phyloP scores from a whole-genome alignment of 2,329 filamentous ascomycete species.

The Diaporthe destruens region DNA sequence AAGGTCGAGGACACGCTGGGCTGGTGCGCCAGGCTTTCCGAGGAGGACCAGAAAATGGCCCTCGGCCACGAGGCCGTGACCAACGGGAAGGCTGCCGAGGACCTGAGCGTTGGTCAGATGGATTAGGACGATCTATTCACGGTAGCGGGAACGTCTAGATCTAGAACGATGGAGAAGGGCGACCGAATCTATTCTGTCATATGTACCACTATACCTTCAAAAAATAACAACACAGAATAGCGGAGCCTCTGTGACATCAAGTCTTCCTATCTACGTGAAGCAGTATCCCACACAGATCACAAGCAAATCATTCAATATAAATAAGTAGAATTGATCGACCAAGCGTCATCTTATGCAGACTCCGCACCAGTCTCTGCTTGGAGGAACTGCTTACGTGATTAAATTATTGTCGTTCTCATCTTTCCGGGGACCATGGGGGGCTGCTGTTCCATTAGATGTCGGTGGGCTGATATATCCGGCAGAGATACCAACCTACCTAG shows the following conservation, averaged over 20 bases:
- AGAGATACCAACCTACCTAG: too few relatives aligned
- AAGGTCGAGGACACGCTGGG: constrained; percentile 81
- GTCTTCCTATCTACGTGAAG: too few relatives aligned
- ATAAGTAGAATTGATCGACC: too few relatives aligned
- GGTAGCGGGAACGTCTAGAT: neutral
- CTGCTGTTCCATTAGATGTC: neutral
- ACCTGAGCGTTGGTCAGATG: constrained; percentile 51
- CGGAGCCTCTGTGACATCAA: too few relatives aligned
- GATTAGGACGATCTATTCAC: constrained; percentile 45
- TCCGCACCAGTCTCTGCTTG: too few relatives aligned
- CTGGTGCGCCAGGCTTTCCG: constrained; percentile 71
- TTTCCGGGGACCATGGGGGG: too few relatives aligned
- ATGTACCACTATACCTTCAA: neutral
- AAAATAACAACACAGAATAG: too few relatives aligned
- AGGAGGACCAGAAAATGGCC: constrained; percentile 59
- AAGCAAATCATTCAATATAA: too few relatives aligned
- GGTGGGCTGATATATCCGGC: neutral
- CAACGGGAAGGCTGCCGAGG: constrained; percentile 46
- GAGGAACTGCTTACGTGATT: too few relatives aligned
- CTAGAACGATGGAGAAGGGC: constrained; percentile 1
- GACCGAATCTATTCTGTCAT: neutral
- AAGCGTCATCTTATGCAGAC: too few relatives aligned
- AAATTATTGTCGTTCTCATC: too few relatives aligned
- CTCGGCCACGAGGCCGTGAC: constrained; percentile 46
- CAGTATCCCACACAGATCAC: too few relatives aligned